Base-by-base conservation (phyloP, 228 moss, liverwort and hornwort genomes). In the Sphagnum fallax region DNA sequence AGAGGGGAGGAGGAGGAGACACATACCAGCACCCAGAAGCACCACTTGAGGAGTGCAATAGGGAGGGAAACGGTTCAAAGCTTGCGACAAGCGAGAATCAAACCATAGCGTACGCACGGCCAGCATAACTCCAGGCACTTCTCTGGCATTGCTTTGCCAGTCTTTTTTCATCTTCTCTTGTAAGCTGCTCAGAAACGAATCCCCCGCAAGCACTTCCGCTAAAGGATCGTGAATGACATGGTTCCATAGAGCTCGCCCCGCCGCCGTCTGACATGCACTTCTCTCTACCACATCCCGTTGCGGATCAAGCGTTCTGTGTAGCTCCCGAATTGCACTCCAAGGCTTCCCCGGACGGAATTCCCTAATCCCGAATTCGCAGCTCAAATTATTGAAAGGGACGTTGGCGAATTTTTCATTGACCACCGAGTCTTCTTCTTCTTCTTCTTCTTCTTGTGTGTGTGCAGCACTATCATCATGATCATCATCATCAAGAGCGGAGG, bases 21-120 rank as follows among this genome's bases (percentile, higher is more conserved):
- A 52, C 71, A 32, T 49, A 89, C 92, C 92, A 60, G 92, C 92
- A 74, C 92, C 92, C 64, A 92, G 65, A 10, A 92, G 78, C 49
- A 92, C 92, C 55, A 89, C 85, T 80, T 89, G 92, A 67, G 78
- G 80, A 66, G 78, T 67, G 53, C 53, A 8, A 69, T 52, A 61
- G 72, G 74, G 73, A 73, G 70, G 65, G 63, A 89, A 89, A 55
- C 80, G 77, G 51, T 69, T 12, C 61, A 92, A 77, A 6, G 92
- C 85, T 53, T 75, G 81, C 62, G 85, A 85, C 6, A 92, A 74
- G n/a, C 72, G 80, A 47, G 89, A 76, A 67, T 92, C 92, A 61
- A 92, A 92, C 92, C 92, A 92, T 15, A 92, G 79, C 0, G 92
- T 92, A 62, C 92, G 83, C 70, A 92, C 92, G 6, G 92, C 92